Conservation (phyloP, 176 grass and related monocot genomes). For the Carex kokanica region DNA sequence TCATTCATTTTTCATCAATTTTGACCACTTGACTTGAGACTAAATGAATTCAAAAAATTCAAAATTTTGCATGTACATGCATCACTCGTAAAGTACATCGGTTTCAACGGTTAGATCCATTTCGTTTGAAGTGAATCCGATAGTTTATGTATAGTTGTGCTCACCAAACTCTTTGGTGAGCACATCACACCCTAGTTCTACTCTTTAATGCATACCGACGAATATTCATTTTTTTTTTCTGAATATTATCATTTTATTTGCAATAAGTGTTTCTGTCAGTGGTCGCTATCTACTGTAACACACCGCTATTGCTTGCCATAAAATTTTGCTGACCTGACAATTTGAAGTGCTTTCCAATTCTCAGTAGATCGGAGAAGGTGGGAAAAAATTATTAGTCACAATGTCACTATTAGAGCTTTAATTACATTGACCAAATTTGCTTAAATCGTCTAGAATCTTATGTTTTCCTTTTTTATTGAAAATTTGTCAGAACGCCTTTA, state of each 20-base stretch:
- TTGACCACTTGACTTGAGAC: too few relatives aligned
- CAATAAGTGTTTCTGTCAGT: background rate
- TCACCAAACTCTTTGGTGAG: too few relatives aligned
- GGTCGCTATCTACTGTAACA: background rate
- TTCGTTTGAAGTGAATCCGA: too few relatives aligned
- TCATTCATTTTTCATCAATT: too few relatives aligned
- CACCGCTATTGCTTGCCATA: background rate
- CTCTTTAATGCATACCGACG: conserved; percentile 11
- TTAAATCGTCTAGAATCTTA: background rate
- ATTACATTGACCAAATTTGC: conserved; percentile 10
- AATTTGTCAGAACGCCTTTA: background rate
- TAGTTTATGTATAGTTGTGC: too few relatives aligned
- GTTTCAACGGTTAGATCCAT: too few relatives aligned
- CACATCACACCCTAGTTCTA: too few relatives aligned
- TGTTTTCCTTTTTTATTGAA: background rate
- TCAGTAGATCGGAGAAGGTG: background rate
- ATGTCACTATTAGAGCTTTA: background rate
- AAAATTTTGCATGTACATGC: too few relatives aligned
- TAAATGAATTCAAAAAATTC: too few relatives aligned
- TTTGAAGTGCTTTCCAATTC: background rate
- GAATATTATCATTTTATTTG: background rate
- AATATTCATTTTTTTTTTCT: background rate
- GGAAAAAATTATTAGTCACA: background rate
- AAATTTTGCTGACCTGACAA: background rate
- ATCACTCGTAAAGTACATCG: too few relatives aligned